Base-by-base conservation (phyloP, 1,284 basidiomycete species). In the Irpex sp. region DNA sequence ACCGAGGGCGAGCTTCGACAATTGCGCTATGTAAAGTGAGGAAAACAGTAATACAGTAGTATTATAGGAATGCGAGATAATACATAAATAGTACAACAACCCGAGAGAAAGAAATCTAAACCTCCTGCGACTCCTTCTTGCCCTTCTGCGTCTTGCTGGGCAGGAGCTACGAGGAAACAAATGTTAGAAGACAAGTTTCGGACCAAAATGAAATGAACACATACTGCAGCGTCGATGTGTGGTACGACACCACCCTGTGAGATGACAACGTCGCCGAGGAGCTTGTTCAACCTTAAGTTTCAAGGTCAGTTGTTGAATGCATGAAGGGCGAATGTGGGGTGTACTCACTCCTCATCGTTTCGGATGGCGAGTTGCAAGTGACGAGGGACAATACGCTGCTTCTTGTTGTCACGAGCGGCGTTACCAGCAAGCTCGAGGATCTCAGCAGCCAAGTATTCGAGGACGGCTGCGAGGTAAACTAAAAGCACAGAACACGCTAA, bases 381-480 rank as follows among this genome's bases (percentile, higher is more conserved):
- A 73, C 91, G 86, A 65, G 92, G 92, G 21, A 93, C 90, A 71
- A 94, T 84, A 87, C 91, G 91, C 63, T 91, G 89, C 81, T 93
- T 87, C 82, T 90, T 90, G 82, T 90, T 90, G 71, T 89, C 87
- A 48, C 86, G 82, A 56, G 84, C 86, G 60, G 90, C 91, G 75
- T 93, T 93, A 69, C 91, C 91, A 65, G 91, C 91, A 60, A 94
- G 82, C 76, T 94, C 91, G 71, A 93, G 88, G 72, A 94, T 93
- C 77, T 94, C 91, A 65, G 91, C 91, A 56, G 91, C 88, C 61
- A 93, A 83, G 78, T 94, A 91, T 73, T 91, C 89, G 54, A 91
- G 82, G 58, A 91, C 88, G 61, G 90, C 91, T 61, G 92, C 91
- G 68, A 94, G 87, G 81, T 93, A 94, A 66, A 93, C 91, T 87